Conservation (phyloP, 768 basidiomycete species). For the Serpula lacrymans region DNA sequence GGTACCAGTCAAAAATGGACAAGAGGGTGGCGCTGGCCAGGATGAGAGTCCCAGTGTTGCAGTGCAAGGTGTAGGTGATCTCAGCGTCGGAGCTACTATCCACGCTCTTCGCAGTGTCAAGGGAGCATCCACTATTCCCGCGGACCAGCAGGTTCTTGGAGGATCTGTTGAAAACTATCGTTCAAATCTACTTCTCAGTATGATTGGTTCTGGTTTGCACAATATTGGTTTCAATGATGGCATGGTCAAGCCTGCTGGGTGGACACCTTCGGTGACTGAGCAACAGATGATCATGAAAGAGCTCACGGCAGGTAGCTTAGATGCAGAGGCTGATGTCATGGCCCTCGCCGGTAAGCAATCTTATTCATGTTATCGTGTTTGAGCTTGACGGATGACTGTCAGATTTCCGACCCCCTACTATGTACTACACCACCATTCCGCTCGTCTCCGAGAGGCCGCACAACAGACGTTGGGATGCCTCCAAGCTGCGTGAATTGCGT, state of each 20-base stretch:
- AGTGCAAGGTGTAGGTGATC: conserved; percentile 79
- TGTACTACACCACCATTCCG: conserved; percentile 97
- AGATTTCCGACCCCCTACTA: conserved; percentile 91
- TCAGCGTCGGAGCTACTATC: conserved; percentile 86
- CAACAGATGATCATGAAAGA: conserved; percentile 98
- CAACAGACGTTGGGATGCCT: conserved; percentile 90
- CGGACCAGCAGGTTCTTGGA: conserved; percentile 90
- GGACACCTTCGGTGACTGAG: conserved; percentile 77
- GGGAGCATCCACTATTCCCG: conserved; percentile 88
- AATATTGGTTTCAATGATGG: conserved; percentile 57
- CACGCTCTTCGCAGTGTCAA: conserved; percentile 84
- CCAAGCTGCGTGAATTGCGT: conserved; percentile 89
- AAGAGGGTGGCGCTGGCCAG: conserved; percentile 53
- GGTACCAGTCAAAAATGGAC: conserved; percentile 87
- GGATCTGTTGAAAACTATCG: conserved; percentile 94
- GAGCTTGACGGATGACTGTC: conserved; percentile 6
- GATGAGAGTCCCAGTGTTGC: conserved; percentile 65
- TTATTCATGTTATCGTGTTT: background rate
- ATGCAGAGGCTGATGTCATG: conserved; percentile 82
- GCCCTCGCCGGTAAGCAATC: conserved; percentile 80
- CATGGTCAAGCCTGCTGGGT: conserved; percentile 58
- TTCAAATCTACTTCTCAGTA: conserved; percentile 84
- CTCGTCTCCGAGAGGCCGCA: conserved; percentile 80
- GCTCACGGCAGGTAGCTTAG: conserved; percentile 69
- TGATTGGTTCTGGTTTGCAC: conserved; percentile 78